A percentile compares a stretch with the other conserved stretches of the same genome.
Conservation (phyloP, 352 stramenopile species). For the Globisporangium acanthophoron region DNA sequence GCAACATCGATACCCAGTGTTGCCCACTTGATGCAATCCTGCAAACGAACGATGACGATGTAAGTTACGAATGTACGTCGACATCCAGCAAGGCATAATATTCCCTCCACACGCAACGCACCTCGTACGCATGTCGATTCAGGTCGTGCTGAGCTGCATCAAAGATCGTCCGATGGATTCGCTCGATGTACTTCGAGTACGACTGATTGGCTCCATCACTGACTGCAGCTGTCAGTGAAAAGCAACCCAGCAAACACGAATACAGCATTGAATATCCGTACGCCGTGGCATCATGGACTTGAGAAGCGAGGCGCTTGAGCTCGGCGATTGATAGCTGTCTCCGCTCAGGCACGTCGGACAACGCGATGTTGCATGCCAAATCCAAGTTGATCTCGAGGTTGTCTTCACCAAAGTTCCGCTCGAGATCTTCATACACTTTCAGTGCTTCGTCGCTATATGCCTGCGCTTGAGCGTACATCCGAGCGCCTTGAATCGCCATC, state of each 20-base stretch:
- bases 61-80: background rate
- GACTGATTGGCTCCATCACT: slow-evolving; percentile 8
- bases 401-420: slow-evolving; percentile 53
- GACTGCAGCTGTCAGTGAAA: slow-evolving; percentile 7
- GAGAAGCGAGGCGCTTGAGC: slow-evolving; percentile 26
- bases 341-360: slow-evolving; percentile 21
- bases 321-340: slow-evolving; percentile 32
- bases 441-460: slow-evolving; percentile 45
- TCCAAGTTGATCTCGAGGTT: slow-evolving; percentile 56
- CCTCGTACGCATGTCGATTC: slow-evolving; percentile 34
- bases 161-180: slow-evolving; percentile 36
- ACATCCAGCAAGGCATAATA: background rate
- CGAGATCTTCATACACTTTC: slow-evolving; percentile 53
- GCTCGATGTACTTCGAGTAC: slow-evolving; percentile 9
- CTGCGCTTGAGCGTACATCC: slow-evolving; percentile 37
- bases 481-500: slow-evolving; percentile 35
- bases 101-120: slow-evolving; percentile 7
- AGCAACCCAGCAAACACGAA: background rate
- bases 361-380: slow-evolving; percentile 50
- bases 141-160: slow-evolving; percentile 35
- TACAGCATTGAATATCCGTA: slow-evolving; percentile 1
- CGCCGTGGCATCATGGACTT: slow-evolving; percentile 24
- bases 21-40: slow-evolving; percentile 53
- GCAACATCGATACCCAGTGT: slow-evolving; percentile 21
- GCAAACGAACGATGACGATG: background rate